Evolutionary conservation across 176 grass and related monocot species (phyloP), one percentile per base, ranked within the genome.

Genomic region (Cocos nucifera): DNA sequence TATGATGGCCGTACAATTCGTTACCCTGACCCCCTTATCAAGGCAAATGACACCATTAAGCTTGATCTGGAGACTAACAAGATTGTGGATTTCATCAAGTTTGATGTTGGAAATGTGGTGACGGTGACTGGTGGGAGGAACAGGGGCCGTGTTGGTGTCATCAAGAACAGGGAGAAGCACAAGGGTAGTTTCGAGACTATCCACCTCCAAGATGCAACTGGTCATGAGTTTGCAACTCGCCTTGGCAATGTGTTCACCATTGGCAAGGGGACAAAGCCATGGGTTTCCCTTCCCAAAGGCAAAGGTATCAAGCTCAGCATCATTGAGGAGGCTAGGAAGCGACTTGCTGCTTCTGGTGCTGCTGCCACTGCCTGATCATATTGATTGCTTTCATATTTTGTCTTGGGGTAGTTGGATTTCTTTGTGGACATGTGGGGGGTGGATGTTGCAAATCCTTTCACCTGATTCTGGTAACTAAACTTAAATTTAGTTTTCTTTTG

Each of bases 131-230:
- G 70, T n/a, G 70, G 70, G 25, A 73, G 70, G 50, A 73, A 73
- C 59, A 73, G 58, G 5, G 70, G 70, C 5, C 70, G 70, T 16
- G 70, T 63, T 4, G 70, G 70, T 48, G 50, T 73, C 44, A 73
- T 73, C 25, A 73, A 73, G 70, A 73, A 73, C 70, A 61, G 70
- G 50, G 70, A 73, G 59, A 73, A 73, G 58, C 70, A 73, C 58
- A 73, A 73, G 19, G 70, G 70, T 5, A 61, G 69, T 23, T 71
- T 71, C 17, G 69, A 71, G 57, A 71, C 69, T 6, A 52, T 71
- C 69, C 70, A 73, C 18, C 6, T 73, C n/a, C 70, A 73, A 39
- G 70, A 73, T 44, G 58, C 70, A 18, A 73, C 70, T 3, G 70
- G 70, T 16, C 70, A 73, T 15, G 70, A 73, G 27, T 73, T 73